Conservation (phyloP, 192 early-diverging fungal genomes). For the Coemansia sp. region DNA sequence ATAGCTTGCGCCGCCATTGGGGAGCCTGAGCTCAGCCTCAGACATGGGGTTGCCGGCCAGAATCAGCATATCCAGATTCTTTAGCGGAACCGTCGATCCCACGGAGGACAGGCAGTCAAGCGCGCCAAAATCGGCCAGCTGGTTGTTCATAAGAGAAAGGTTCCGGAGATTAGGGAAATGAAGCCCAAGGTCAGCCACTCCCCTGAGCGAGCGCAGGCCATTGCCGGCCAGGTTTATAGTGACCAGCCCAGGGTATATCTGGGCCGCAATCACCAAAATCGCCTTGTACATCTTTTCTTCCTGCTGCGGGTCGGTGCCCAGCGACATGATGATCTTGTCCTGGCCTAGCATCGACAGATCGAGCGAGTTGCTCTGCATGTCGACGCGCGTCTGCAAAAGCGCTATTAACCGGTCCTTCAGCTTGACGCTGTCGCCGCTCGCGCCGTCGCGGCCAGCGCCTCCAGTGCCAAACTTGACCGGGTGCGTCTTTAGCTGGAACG, state of each 20-base stretch:
- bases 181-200: slow-evolving; percentile 35
- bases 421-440: slow-evolving; percentile 21
- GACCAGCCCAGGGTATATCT: slow-evolving; percentile 32
- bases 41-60: slow-evolving; percentile 35
- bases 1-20: slow-evolving; percentile 34
- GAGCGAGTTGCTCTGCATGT: slow-evolving; percentile 37
- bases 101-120: slow-evolving; percentile 40
- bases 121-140: slow-evolving; percentile 31
- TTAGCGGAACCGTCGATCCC: slow-evolving; percentile 41
- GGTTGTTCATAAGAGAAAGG: slow-evolving; percentile 48
- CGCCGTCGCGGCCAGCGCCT: slow-evolving; percentile 12
- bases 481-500: slow-evolving; percentile 40
- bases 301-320: slow-evolving; percentile 39
- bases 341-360: slow-evolving; percentile 40
- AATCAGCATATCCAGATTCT: slow-evolving; percentile 33
- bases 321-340: slow-evolving; percentile 33
- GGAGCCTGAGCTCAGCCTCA: slow-evolving; percentile 22
- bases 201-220: slow-evolving; percentile 33
- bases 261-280: slow-evolving; percentile 36
- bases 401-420: slow-evolving; percentile 42
- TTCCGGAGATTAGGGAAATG: slow-evolving; percentile 39
- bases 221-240: slow-evolving; percentile 45
- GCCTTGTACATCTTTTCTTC: slow-evolving; percentile 48
- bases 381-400: slow-evolving; percentile 39
- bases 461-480: slow-evolving; percentile 36